phyloP scores from a whole-genome alignment of 805 yeast genomes.

The Ogataea paradorogensis region DNA sequence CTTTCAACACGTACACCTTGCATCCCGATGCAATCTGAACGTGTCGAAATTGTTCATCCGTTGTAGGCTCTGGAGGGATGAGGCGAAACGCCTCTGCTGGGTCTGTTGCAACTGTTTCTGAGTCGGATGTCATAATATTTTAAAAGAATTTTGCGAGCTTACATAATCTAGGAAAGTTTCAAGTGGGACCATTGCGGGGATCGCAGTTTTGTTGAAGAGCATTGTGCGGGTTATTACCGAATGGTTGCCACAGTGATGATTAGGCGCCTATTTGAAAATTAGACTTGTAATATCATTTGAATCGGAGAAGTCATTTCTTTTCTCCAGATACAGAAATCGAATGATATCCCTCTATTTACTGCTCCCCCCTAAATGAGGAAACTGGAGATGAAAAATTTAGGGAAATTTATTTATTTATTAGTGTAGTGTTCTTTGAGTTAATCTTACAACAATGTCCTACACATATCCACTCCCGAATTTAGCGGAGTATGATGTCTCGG shows the following conservation, averaged over 20 bases:
- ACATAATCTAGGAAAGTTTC: neutral
- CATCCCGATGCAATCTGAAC: constrained; percentile 71
- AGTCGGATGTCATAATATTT: constrained; percentile 29
- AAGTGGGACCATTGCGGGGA: too few species aligned
- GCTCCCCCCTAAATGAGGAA: constrained; percentile 1
- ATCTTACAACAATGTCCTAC: constrained; percentile 20
- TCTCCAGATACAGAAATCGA: constrained; percentile 4
- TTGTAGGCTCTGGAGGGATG: constrained; percentile 32
- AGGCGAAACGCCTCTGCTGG: constrained; percentile 29
- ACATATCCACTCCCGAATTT: constrained; percentile 45
- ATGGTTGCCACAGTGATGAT: too few species aligned
- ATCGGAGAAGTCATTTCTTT: too few species aligned
- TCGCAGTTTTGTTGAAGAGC: too few species aligned
- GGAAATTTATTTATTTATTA: constrained; percentile 3
- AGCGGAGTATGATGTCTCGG: constrained; percentile 67
- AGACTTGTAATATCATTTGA: too few species aligned
- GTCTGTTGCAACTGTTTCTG: constrained; percentile 27
- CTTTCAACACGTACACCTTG: constrained; percentile 78
- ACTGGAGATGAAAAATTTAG: constrained; percentile 9
- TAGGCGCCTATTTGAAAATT: too few species aligned
- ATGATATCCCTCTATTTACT: neutral
- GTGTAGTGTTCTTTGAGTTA: neutral
- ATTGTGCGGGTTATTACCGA: too few species aligned
- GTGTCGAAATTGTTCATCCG: constrained; percentile 27
- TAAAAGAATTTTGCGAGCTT: constrained; percentile 4